phyloP scores from a whole-genome alignment of 768 basidiomycete species.

The Tylopilus cervinicoccineus region DNA sequence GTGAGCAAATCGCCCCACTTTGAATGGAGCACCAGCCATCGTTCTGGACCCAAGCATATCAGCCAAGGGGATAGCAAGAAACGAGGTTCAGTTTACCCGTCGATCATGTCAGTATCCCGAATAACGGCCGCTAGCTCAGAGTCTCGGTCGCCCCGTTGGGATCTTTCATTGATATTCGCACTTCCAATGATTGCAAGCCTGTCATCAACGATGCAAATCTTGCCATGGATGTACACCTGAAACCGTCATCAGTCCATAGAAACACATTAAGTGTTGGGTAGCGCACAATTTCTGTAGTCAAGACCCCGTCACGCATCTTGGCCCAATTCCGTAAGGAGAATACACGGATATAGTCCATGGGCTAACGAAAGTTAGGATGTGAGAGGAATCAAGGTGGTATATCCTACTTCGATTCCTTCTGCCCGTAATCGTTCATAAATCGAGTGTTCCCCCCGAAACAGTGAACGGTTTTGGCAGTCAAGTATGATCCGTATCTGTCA shows the following conservation, averaged over 20 bases:
- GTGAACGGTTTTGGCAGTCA: conserved; percentile 90
- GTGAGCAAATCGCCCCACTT: conserved; percentile 97
- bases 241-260: conserved; percentile 11
- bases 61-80: background rate
- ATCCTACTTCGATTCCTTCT: conserved; percentile 79
- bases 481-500: conserved; percentile 85
- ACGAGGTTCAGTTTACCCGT: conserved; percentile 51
- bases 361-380: conserved; percentile 43
- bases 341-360: conserved; percentile 86
- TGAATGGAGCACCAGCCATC: conserved; percentile 93
- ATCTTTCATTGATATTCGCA: conserved; percentile 97
- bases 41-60: conserved; percentile 43
- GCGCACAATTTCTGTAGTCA: conserved; percentile 84
- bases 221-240: conserved; percentile 81
- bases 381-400: background rate
- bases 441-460: conserved; percentile 84
- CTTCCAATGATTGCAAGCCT: conserved; percentile 91
- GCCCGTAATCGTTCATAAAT: conserved; percentile 84
- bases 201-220: conserved; percentile 84
- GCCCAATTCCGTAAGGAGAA: conserved; percentile 94
- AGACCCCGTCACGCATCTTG: conserved; percentile 75
- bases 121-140: conserved; percentile 93
- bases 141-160: conserved; percentile 92
- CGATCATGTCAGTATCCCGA: conserved; percentile 95
- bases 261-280: background rate